Conservation (phyloP, 495 filamentous ascomycete species). For the Astrothelium macrocarpum region DNA sequence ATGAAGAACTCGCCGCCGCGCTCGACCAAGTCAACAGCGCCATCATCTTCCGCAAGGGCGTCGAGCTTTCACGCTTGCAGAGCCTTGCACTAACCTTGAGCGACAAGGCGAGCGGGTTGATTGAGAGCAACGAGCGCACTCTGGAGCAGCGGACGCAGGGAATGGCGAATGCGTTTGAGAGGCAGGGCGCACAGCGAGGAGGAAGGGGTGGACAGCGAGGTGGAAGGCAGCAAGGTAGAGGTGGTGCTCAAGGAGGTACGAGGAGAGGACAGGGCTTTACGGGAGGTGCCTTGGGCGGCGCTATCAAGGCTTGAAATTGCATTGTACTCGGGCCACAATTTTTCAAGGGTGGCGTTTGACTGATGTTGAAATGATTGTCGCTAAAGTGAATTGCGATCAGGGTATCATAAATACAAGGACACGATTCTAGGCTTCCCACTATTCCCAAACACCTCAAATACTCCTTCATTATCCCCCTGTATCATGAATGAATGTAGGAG, state of each 20-base stretch:
- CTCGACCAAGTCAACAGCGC: constrained; percentile 96
- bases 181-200: constrained; percentile 69
- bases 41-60: constrained; percentile 98
- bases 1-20: constrained; percentile 92
- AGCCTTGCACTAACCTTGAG: constrained; percentile 85
- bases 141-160: constrained; percentile 95
- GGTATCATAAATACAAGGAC: neutral
- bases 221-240: constrained; percentile 26
- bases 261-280: constrained; percentile 17
- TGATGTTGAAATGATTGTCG: neutral
- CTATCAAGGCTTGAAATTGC: constrained; percentile 18
- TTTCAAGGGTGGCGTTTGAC: neutral
- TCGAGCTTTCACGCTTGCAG: constrained; percentile 92
- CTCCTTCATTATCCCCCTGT: constrained; percentile 9
- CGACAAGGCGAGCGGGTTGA: constrained; percentile 90
- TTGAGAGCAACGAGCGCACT: constrained; percentile 94
- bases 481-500: constrained; percentile 55
- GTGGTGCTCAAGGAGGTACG: constrained; percentile 16
- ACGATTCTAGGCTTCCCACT: neutral
- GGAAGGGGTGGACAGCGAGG: constrained; percentile 53
- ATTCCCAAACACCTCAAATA: neutral
- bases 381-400: neutral
- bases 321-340: neutral
- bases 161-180: constrained; percentile 87
- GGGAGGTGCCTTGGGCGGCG: constrained; percentile 24